Conservation (phyloP, 768 basidiomycete genomes). For the Mycena alexandri region DNA sequence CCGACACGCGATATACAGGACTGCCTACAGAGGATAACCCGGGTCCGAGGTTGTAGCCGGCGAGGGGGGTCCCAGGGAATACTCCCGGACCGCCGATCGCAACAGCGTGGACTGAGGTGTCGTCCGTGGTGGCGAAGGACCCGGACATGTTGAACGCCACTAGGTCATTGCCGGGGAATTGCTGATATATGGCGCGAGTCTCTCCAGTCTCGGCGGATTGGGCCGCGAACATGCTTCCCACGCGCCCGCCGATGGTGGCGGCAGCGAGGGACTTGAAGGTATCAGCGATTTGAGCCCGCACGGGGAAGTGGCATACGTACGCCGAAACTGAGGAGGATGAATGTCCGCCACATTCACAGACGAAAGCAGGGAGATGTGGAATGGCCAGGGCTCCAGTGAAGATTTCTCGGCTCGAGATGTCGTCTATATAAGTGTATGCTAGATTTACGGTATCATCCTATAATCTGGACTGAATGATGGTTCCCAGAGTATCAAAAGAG, state of each 20-base stretch:
- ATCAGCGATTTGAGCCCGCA: slow-evolving; percentile 1
- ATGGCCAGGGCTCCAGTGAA: neutral
- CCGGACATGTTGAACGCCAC: neutral
- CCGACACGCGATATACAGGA: neutral
- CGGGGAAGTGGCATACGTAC: slow-evolving; percentile 8
- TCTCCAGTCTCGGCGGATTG: neutral
- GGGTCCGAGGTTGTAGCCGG: neutral
- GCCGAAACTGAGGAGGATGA: slow-evolving; percentile 4
- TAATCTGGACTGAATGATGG: too few relatives aligned
- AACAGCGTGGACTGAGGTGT: neutral
- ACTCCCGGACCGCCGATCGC: neutral
- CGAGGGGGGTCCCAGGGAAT: neutral
- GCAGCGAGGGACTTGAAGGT: neutral
- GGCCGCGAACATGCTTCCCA: slow-evolving; percentile 10
- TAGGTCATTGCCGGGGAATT: slow-evolving; percentile 12
- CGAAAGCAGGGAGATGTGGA: neutral
- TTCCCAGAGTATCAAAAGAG: too few relatives aligned
- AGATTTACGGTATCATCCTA: too few relatives aligned
- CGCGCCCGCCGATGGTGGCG: neutral
- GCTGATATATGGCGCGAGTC: neutral
- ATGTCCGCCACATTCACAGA: slow-evolving; percentile 3
- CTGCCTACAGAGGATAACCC: neutral
- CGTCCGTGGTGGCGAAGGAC: neutral
- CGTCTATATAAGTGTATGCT: neutral
- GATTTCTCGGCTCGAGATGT: neutral